phyloP scores from a whole-genome alignment of 306 rosid genomes.

The Amphicarpaea edgeworthii region DNA sequence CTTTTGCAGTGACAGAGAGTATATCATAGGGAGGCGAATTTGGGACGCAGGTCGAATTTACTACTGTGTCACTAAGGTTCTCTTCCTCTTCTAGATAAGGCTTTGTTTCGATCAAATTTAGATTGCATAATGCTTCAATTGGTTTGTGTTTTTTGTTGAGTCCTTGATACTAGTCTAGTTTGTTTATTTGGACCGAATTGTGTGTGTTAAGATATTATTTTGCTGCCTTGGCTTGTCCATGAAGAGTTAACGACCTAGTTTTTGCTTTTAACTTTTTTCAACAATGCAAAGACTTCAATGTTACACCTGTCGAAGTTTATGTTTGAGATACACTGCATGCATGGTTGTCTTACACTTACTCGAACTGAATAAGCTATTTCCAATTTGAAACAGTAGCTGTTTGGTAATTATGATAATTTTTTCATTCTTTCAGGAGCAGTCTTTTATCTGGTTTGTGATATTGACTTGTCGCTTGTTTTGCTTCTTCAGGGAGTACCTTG shows the following conservation, averaged over 20 bases:
- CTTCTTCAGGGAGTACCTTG: conserved; percentile 63
- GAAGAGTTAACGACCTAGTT: conserved; percentile 4
- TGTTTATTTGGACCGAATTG: not conserved
- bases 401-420: conserved; percentile 25
- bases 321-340: not conserved
- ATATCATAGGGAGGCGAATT: conserved; percentile 71
- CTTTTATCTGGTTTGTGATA: conserved; percentile 17
- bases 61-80: conserved; percentile 74
- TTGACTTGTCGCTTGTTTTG: conserved; percentile 20
- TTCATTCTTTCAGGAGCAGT: not conserved
- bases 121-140: not conserved
- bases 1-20: conserved; percentile 75
- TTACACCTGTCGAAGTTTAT: not conserved
- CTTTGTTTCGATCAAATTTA: no score
- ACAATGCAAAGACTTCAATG: no score
- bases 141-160: not conserved
- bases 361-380: conserved; percentile 21
- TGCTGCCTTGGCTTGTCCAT: not conserved
- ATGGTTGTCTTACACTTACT: no score
- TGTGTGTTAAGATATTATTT: not conserved
- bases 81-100: no score
- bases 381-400: conserved; percentile 1
- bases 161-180: not conserved
- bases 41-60: conserved; percentile 62
- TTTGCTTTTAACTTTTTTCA: conserved; percentile 24